These are phyloP conservation scores for Thraustochytrium striatum DNA, from an alignment of 352 stramenopile genomes.

Conservation along the genomic window DNA sequence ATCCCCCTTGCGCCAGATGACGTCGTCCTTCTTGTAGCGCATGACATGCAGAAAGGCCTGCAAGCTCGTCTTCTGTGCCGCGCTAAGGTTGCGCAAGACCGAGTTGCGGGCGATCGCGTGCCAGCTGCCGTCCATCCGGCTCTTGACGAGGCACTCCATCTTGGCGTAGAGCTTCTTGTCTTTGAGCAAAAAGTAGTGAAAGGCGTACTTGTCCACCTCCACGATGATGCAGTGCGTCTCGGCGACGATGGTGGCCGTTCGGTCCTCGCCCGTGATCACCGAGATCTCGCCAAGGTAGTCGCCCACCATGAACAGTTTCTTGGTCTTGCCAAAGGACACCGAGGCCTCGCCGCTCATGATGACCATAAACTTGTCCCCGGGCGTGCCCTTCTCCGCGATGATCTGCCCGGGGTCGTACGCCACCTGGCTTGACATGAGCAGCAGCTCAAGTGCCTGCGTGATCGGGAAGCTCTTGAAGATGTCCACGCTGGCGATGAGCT, in stretches of 20 bases:
- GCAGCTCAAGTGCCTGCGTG: slow-evolving; percentile 28
- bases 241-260: slow-evolving; percentile 49
- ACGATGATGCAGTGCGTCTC: slow-evolving; percentile 51
- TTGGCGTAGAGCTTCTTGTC: slow-evolving; percentile 64
- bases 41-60: slow-evolving; percentile 69
- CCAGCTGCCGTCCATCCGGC: slow-evolving; percentile 69
- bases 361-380: slow-evolving; percentile 62
- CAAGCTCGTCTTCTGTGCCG: slow-evolving; percentile 71
- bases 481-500: slow-evolving; percentile 42
- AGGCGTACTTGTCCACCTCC: slow-evolving; percentile 72
- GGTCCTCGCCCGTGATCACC: slow-evolving; percentile 48
- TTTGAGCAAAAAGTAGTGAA: slow-evolving; percentile 74
- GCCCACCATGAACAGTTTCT: slow-evolving; percentile 68
- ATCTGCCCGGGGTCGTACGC: slow-evolving; percentile 49
- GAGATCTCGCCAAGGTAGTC: slow-evolving; percentile 73
- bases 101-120: slow-evolving; percentile 72
- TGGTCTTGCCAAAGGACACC: slow-evolving; percentile 30
- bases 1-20: slow-evolving; percentile 69
- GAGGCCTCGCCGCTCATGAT: slow-evolving; percentile 47
- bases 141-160: slow-evolving; percentile 70
- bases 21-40: slow-evolving; percentile 64
- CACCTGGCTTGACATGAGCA: slow-evolving; percentile 41
- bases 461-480: slow-evolving; percentile 48
- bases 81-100: slow-evolving; percentile 69
- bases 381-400: slow-evolving; percentile 49